These are phyloP conservation scores for Pilobolus umbonatus DNA, from an alignment of 192 early-diverging fungal genomes.

Conservation along the genomic window DNA sequence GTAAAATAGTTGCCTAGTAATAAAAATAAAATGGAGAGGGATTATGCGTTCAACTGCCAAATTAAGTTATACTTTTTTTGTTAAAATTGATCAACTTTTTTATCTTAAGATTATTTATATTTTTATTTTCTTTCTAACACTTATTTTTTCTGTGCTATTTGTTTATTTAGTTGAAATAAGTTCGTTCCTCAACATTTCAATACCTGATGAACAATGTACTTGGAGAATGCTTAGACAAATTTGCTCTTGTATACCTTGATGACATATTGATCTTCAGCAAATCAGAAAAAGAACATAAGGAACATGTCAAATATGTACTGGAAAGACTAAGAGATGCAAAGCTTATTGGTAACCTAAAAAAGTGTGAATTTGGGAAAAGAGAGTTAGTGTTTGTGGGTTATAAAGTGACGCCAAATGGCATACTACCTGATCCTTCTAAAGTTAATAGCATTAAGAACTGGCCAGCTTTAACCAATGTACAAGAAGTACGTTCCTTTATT, in stretches of 20 bases:
- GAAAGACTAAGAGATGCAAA: constrained; percentile 19
- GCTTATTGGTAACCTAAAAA: constrained; percentile 9
- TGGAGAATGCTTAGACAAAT: constrained; percentile 1
- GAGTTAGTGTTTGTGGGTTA: constrained; percentile 30
- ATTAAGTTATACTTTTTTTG: no score
- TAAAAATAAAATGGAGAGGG: no score
- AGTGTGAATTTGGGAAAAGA: constrained; percentile 6
- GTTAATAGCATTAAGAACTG: constrained; percentile 18
- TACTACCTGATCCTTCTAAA: constrained; percentile 20
- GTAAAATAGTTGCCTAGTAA: no score
- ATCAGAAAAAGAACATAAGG: constrained; percentile 27
- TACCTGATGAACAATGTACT: constrained; percentile 9
- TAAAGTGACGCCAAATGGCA: constrained; percentile 22
- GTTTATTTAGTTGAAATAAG: no score
- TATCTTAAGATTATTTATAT: no score
- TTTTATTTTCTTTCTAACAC: no score
- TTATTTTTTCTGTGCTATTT: no score
- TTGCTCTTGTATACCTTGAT: constrained; percentile 39
- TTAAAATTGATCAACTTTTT: no score
- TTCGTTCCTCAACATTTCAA: no score
- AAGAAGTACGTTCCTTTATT: constrained; percentile 19
- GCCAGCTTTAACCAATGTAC: constrained; percentile 9
- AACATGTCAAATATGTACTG: constrained; percentile 20
- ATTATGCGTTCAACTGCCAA: no score
- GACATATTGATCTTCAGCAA: constrained; percentile 37